Conservation (phyloP, 345 rosid species). For the Dimocarpus longan region DNA sequence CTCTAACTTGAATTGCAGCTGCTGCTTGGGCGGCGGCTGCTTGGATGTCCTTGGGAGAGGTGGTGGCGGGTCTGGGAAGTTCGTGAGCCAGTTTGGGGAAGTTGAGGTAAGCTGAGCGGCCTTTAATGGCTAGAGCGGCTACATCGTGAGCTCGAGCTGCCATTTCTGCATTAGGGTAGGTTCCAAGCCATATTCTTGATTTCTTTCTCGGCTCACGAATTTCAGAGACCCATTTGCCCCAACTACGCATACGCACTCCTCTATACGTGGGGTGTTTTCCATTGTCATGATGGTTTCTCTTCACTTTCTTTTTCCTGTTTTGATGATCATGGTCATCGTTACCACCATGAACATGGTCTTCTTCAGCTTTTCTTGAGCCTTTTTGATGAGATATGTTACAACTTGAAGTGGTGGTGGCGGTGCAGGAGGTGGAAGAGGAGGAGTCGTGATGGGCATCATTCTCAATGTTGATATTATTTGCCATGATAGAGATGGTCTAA, state of each 20-base stretch:
- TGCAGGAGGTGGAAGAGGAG: slow-evolving; percentile 22
- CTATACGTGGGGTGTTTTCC: slow-evolving; percentile 57
- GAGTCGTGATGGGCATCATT: slow-evolving; percentile 30
- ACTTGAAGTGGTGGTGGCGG: slow-evolving; percentile 21
- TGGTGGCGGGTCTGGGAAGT: slow-evolving; percentile 57
- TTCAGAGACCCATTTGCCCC: slow-evolving; percentile 96
- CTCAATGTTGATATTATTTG: slow-evolving; percentile 48
- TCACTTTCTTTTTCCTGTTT: slow-evolving; percentile 29
- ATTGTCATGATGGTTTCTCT: slow-evolving; percentile 23
- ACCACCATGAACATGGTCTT: slow-evolving; percentile 15
- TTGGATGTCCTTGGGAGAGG: slow-evolving; percentile 62
- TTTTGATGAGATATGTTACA: slow-evolving; percentile 18
- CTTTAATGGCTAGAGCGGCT: slow-evolving; percentile 77
- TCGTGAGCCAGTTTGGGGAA: slow-evolving; percentile 52
- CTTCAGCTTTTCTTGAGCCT: slow-evolving; percentile 40
- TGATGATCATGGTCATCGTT: not conserved
- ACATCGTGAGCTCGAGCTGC: slow-evolving; percentile 90
- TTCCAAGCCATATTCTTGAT: slow-evolving; percentile 87
- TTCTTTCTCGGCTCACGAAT: slow-evolving; percentile 78
- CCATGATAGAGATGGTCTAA: slow-evolving; percentile 31
- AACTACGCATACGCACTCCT: slow-evolving; percentile 75
- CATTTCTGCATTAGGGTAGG: slow-evolving; percentile 76
- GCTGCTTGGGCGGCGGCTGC: slow-evolving; percentile 59
- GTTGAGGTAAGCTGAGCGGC: slow-evolving; percentile 59
- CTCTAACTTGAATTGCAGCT: slow-evolving; percentile 28